These are phyloP conservation scores for Chytridium lagenaria DNA, from an alignment of 371 early-diverging fungal species.

Conservation along the genomic window DNA sequence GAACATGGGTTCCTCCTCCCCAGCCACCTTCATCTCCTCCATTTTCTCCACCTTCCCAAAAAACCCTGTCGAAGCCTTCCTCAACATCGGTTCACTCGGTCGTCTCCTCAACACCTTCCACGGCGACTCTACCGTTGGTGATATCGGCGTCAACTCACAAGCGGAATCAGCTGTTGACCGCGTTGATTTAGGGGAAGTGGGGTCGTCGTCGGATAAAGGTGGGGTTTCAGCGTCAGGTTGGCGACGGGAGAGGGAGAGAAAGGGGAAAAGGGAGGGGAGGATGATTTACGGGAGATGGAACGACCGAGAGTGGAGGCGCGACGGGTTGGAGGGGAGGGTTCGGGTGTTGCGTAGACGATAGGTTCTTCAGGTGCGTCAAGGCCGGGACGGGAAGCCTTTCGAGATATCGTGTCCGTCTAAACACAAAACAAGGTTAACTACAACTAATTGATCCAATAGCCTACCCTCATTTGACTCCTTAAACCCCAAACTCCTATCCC, in stretches of 20 bases:
- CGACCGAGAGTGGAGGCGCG: not conserved
- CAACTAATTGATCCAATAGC: not conserved
- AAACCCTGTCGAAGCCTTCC: too few relatives aligned
- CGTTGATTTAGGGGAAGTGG: too few relatives aligned
- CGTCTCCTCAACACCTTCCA: too few relatives aligned
- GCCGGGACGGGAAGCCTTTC: not conserved
- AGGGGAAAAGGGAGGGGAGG: not conserved
- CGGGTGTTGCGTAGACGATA: not conserved
- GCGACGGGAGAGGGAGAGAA: not conserved
- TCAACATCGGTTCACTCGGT: too few relatives aligned
- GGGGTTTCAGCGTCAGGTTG: too few relatives aligned
- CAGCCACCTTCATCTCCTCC: too few relatives aligned
- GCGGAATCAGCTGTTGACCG: too few relatives aligned
- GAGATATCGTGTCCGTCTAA: not conserved
- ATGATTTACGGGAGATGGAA: not conserved
- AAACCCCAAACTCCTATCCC: conserved; percentile 70
- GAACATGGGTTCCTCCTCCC: too few relatives aligned
- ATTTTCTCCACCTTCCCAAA: too few relatives aligned
- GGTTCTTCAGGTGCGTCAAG: not conserved
- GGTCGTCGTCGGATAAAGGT: too few relatives aligned
- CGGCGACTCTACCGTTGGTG: too few relatives aligned
- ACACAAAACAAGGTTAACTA: not conserved
- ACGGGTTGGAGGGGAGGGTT: not conserved
- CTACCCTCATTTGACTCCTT: conserved; percentile 32
- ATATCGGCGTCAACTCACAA: too few relatives aligned